phyloP scores from a whole-genome alignment of 202 grass and related monocot species.

The Elaeis oleifera region DNA sequence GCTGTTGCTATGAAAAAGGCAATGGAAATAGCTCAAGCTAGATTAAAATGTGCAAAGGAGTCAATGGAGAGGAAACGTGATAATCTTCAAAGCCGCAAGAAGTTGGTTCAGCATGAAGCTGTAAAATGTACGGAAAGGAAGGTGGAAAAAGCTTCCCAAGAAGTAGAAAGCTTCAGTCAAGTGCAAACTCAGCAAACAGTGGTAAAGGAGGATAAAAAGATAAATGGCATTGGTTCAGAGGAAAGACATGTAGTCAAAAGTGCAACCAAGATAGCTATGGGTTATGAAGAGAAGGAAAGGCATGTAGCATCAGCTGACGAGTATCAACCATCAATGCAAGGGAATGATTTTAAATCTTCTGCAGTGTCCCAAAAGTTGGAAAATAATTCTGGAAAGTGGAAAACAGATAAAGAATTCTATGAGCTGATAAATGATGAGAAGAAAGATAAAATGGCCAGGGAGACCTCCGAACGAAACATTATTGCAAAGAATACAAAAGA shows the following conservation, averaged over 20 bases:
- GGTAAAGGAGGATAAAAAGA: conserved; percentile 29
- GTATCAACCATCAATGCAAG: conserved; percentile 16
- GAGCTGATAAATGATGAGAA: conserved; percentile 45
- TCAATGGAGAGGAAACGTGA: conserved; percentile 50
- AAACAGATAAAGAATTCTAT: conserved; percentile 47
- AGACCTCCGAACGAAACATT: background rate
- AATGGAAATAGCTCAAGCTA: conserved; percentile 87
- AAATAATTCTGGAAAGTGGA: conserved; percentile 53
- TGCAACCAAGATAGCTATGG: conserved; percentile 11
- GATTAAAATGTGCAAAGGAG: conserved; percentile 90
- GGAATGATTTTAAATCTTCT: conserved; percentile 16
- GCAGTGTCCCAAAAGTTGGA: conserved; percentile 29
- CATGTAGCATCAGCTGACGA: conserved; percentile 16
- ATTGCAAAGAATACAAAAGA: background rate
- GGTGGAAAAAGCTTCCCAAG: conserved; percentile 27
- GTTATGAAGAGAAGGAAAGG: conserved; percentile 22
- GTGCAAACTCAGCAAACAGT: conserved; percentile 19
- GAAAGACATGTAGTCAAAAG: conserved; percentile 15
- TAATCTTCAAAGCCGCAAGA: conserved; percentile 53
- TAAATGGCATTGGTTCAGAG: conserved; percentile 7
- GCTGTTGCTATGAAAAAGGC: conserved; percentile 74
- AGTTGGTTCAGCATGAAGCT: conserved; percentile 28
- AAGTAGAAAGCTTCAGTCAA: conserved; percentile 25
- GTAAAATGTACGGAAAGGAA: conserved; percentile 34
- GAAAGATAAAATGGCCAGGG: conserved; percentile 26